A percentile compares a stretch with the other conserved stretches of the same genome.
Conservation (phyloP, 106 monocot genomes). For the Hemerocallis citrina region DNA sequence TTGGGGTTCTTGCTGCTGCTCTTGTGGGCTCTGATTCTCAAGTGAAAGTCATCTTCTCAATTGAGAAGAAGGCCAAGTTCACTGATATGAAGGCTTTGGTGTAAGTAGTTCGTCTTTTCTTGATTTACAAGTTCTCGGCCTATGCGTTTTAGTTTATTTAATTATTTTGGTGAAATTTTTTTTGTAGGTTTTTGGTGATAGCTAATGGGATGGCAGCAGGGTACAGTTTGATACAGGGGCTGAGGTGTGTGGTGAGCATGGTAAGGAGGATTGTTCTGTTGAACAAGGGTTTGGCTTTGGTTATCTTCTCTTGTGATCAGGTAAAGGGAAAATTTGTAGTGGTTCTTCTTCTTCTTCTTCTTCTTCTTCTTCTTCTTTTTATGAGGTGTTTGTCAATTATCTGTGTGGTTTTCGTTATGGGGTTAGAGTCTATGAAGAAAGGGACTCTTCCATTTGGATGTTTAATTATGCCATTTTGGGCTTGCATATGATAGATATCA, state of each 20-base stretch:
- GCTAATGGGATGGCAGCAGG: conserved; percentile 52
- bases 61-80: conserved; percentile 77
- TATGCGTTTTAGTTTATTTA: too few relatives aligned
- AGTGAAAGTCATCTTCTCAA: conserved; percentile 54
- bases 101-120: conserved; percentile 23
- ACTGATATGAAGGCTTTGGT: conserved; percentile 69
- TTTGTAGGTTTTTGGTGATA: conserved; percentile 57
- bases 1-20: conserved; percentile 35
- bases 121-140: too few relatives aligned
- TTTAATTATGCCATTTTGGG: too few relatives aligned
- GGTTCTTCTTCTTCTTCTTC: too few relatives aligned
- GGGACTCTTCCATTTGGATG: too few relatives aligned
- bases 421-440: too few relatives aligned
- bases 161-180: too few relatives aligned
- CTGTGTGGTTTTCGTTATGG: too few relatives aligned
- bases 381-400: too few relatives aligned
- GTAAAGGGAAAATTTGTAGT: conserved; percentile 15
- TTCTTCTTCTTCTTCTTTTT: too few relatives aligned
- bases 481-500: too few relatives aligned
- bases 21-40: conserved; percentile 52
- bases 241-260: conserved; percentile 44
- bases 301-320: conserved; percentile 71
- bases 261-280: conserved; percentile 36
- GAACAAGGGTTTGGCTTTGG: conserved; percentile 52
- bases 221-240: conserved; percentile 52